Evolutionary conservation across 192 early-diverging fungal species (phyloP), one percentile per base, ranked within the genome.

Genomic region (Backusella tuberculispora): DNA sequence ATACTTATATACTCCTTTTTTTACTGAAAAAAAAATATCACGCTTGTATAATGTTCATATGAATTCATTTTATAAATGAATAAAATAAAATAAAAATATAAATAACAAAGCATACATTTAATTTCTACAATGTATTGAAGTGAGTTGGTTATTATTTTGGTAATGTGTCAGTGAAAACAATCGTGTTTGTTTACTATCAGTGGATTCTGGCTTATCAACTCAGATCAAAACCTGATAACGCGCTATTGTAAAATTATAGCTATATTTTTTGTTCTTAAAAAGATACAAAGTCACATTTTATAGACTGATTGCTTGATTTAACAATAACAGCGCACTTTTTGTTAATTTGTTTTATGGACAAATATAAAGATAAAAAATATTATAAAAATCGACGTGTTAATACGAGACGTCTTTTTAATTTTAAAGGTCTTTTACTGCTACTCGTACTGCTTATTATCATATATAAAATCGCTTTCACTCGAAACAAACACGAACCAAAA

Each of bases 361-460:
- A 56, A 24, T 56, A 56, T 10, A 56, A 53, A 53, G 50, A 56
- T 56, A 56, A 56, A 21, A 56, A 56, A 56, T 56, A 56, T 56
- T 56, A 56, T 56, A 56, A 9, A 56, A 56, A 56, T 56, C 50
- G 50, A 56, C 50, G 50, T 56, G 50, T 56, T 56, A 21, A 56
- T 21, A 56, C 50, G 8, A 56, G 50, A 24, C 50, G 19, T 9
- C 50, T 56, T 19, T 56, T 21, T 19, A 56, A 56, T 56, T 56
- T 56, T 56, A 56, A 56, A 21, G 21, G 19, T 21, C 50, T 56
- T 4, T 56, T 56, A 5, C 43, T 69, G n/a, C 19, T 69, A 29
- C 42, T 43, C 67, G 12, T 69, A 12, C 24, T 10, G 17, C 50
- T 56, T 21, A 56, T 56, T 7, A 56, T 56, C 50, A 56, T 56